Evolutionary conservation across 1,139 yeast genomes (phyloP).

Genomic region (Debaryomyces coudertii): DNA sequence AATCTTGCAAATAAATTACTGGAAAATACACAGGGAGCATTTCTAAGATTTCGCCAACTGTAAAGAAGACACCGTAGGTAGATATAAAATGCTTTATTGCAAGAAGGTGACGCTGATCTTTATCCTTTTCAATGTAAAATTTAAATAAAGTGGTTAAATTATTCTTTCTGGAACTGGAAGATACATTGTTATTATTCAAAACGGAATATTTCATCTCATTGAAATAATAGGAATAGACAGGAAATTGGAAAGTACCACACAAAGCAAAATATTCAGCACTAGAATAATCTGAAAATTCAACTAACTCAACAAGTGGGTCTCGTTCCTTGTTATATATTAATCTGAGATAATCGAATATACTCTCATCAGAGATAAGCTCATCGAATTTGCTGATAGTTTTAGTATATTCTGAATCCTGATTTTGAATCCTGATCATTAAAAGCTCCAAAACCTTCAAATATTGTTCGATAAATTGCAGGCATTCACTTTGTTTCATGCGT

Average conservation of each 20-base stretch:
- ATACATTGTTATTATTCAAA: background rate
- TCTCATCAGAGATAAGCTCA: background rate
- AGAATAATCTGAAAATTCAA: constrained; percentile 30
- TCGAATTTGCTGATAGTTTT: background rate
- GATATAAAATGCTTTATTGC: constrained; percentile 37
- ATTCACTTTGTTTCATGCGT: constrained; percentile 30
- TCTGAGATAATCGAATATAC: constrained; percentile 15
- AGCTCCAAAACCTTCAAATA: constrained; percentile 43
- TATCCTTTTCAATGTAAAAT: constrained; percentile 23
- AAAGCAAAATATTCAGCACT: constrained; percentile 39
- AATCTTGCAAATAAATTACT: constrained; percentile 32
- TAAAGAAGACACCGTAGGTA: constrained; percentile 26
- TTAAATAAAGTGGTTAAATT: constrained; percentile 21
- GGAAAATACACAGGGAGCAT: constrained; percentile 39
- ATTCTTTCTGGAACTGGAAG: constrained; percentile 1
- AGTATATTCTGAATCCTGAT: background rate
- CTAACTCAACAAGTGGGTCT: constrained; percentile 14
- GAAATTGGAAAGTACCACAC: constrained; percentile 26
- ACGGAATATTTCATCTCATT: constrained; percentile 7
- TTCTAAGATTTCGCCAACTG: constrained; percentile 30
- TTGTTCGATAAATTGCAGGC: constrained; percentile 28
- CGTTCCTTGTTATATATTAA: constrained; percentile 8
- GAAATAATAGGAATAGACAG: constrained; percentile 24
- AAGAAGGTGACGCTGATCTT: constrained; percentile 18
- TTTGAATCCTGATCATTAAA: constrained; percentile 15